Evolutionary conservation across 352 stramenopile genomes (phyloP).

Genomic region (Saprolegnia diclina): DNA sequence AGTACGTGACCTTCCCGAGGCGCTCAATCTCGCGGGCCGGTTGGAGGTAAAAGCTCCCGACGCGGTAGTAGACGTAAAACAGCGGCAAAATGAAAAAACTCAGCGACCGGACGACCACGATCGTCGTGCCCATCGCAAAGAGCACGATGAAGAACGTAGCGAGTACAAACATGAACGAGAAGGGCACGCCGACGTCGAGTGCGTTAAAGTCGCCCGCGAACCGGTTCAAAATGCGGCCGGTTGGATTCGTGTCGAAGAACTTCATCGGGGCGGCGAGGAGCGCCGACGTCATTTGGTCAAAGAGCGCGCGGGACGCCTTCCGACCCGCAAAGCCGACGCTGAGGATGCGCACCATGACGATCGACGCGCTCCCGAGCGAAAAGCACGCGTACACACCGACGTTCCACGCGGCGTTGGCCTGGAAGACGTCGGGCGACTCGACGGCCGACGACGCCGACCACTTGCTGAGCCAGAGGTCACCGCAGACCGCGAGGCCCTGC

Average conservation of each 20-base stretch:
- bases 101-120: slow-evolving; percentile 72
- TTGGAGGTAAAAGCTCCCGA: slow-evolving; percentile 40
- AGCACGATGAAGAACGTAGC: slow-evolving; percentile 67
- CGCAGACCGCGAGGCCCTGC: slow-evolving; percentile 1
- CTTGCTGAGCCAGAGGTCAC: slow-evolving; percentile 16
- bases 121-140: slow-evolving; percentile 76
- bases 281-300: slow-evolving; percentile 78
- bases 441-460: not conserved
- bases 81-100: slow-evolving; percentile 81
- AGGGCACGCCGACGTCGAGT: slow-evolving; percentile 84
- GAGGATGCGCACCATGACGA: slow-evolving; percentile 57
- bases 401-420: slow-evolving; percentile 30
- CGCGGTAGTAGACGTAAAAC: slow-evolving; percentile 65
- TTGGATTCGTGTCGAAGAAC: slow-evolving; percentile 93
- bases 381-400: slow-evolving; percentile 56
- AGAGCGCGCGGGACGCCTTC: slow-evolving; percentile 55
- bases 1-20: slow-evolving; percentile 40
- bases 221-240: slow-evolving; percentile 85
- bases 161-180: slow-evolving; percentile 52
- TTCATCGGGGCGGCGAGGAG: slow-evolving; percentile 84
- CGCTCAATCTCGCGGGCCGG: slow-evolving; percentile 50
- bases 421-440: not conserved
- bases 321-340: slow-evolving; percentile 54
- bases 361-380: slow-evolving; percentile 41
- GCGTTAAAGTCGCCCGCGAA: slow-evolving; percentile 91